Evolutionary conservation across 768 basidiomycete species (phyloP), one percentile per base, ranked within the genome.

Genomic region (Vishniacozyma victoriae): DNA sequence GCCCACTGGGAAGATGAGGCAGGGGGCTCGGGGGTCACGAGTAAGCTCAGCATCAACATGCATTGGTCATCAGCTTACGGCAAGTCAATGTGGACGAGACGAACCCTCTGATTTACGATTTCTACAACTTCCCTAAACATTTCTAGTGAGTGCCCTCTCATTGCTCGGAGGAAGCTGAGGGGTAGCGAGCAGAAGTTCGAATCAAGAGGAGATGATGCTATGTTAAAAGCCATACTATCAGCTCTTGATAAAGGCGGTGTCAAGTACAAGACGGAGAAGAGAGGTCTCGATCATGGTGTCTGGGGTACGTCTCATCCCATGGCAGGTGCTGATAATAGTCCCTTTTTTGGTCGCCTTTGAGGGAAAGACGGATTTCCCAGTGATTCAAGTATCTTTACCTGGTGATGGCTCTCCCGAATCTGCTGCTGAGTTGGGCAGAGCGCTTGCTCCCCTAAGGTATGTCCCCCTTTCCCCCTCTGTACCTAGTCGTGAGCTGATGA

Each of bases 101-200:
- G 5, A 70, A 70, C 37, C 65, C 65, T 3, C 49, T 70, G 16
- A 46, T 61, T 27, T 67, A 67, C 49, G 68, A 70, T 43, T 70
- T 65, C 42, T 62, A 64, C 33, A 52, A 52, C 18, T 70, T 70
- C 52, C 68, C 68, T 9, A 44, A 50, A 36, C 53, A 62, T 13
- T 65, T 50, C 35, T 70, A 67, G 29, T 33, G n/a, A 9, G 29
- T 33, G 29, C n/a, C 29, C 9, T 33, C 9, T 33, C 29, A 33
- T 33, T 33, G n/a, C 29, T 9, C n/a, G 29, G 9, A 33, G 9
- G n/a, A n/a, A 33, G 29, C n/a, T 33, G 29, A 33, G 9, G 29
- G n/a, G 9, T n/a, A 33, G 29, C 52, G 37, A 55, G 9, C 40
- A 55, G 41, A 60, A 43, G 9, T 67, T 70, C 50, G 19, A 25